Base-by-base conservation (phyloP, 106 monocot genomes). In the Amphibolis antarctica region DNA sequence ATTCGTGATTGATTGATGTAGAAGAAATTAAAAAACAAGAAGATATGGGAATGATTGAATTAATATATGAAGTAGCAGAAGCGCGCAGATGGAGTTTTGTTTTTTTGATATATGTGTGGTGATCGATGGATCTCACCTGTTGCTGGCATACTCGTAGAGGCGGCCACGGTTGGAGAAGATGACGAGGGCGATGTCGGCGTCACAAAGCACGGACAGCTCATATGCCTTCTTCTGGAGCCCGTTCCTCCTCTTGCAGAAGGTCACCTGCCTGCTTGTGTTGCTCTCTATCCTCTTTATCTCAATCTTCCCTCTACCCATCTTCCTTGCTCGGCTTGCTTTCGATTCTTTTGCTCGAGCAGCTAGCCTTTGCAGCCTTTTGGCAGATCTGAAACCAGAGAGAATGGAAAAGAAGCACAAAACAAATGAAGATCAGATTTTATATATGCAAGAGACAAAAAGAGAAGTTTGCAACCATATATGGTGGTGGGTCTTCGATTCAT, bases 91-190 rank as follows among this genome's bases (percentile, higher is more conserved):
- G 24, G 25, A n/a, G 55, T 22, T 20, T 9, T 23, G 1, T 23
- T 22, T 20, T 9, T 23, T 9, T 23, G 1, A 21, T 10, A 55
- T 9, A 55, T 2, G n/a, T 10, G 25, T n/a, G n/a, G n/a, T n/a
- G n/a, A n/a, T n/a, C n/a, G n/a, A n/a, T n/a, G n/a, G n/a, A n/a
- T n/a, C n/a, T 62, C 12, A 64, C 64, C 64, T 64, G 24, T 18
- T 45, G 21, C 45, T 64, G 19, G 46, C 44, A 47, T 64, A 85
- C 81, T 85, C 85, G 50, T 76, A 85, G 64, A 85, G 78, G 46
- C 82, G 82, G 64, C 85, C 85, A 7, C 81, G 80, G 60, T 57
- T 84, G 50, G 85, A 85, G 78, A 85, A 85, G 78, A 85, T 18
- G 57, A 85, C 76, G 30, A 85, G 78, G 12, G 57, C 24, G 28